Conservation (phyloP, 1,284 basidiomycete genomes). For the Ustilago trichophora region DNA sequence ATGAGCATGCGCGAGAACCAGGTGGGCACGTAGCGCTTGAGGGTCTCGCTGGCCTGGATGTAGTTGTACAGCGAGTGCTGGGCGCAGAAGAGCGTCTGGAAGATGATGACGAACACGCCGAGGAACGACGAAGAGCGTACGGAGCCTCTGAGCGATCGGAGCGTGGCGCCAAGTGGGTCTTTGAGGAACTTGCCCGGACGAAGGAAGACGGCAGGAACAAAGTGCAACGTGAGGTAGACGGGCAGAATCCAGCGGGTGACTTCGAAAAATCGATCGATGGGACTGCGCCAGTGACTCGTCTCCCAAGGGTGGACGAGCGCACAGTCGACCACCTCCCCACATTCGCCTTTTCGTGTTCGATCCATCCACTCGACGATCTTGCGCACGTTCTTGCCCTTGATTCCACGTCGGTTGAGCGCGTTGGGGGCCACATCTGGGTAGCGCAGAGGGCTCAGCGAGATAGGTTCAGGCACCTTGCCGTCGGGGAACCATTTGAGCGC, state of each 20-base stretch:
- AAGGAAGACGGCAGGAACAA: slow-evolving; percentile 74
- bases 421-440: slow-evolving; percentile 54
- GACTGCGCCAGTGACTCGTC: slow-evolving; percentile 76
- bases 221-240: slow-evolving; percentile 86
- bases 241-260: slow-evolving; percentile 83
- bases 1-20: slow-evolving; percentile 72
- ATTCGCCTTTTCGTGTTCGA: slow-evolving; percentile 33
- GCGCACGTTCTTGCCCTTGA: slow-evolving; percentile 54
- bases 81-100: slow-evolving; percentile 84
- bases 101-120: slow-evolving; percentile 83
- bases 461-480: slow-evolving; percentile 56
- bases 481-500: slow-evolving; percentile 50
- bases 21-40: slow-evolving; percentile 66
- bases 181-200: slow-evolving; percentile 61
- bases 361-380: slow-evolving; percentile 58
- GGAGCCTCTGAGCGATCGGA: slow-evolving; percentile 77
- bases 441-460: slow-evolving; percentile 44
- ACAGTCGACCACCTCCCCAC: slow-evolving; percentile 47
- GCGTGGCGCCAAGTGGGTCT: slow-evolving; percentile 42
- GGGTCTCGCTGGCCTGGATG: slow-evolving; percentile 39
- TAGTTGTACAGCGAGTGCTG: slow-evolving; percentile 73
- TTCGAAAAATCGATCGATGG: slow-evolving; percentile 78
- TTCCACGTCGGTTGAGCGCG: slow-evolving; percentile 47
- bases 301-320: slow-evolving; percentile 79
- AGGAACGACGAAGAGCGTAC: slow-evolving; percentile 87